Conservation (phyloP, 306 rosid genomes). For the Corylus americana region DNA sequence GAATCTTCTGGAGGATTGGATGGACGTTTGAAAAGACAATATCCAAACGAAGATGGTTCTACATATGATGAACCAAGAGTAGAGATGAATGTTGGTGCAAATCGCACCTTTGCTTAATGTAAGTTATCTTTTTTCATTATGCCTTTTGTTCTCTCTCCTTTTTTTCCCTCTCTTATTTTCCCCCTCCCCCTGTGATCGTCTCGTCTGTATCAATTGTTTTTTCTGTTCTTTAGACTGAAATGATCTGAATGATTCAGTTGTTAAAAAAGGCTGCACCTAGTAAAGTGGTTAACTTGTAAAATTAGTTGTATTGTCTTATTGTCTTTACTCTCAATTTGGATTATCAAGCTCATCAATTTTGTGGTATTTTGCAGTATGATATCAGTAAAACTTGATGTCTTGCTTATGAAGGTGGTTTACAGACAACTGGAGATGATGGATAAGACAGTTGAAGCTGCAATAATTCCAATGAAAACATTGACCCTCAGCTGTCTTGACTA, state of each 20-base stretch:
- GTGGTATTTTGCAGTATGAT: constrained; percentile 24
- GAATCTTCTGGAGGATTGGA: constrained; percentile 40
- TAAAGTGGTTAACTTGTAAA: neutral
- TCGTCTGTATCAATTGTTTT: neutral
- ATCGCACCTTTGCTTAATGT: constrained; percentile 53
- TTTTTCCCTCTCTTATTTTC: neutral
- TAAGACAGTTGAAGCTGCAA: constrained; percentile 26
- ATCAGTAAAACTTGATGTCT: constrained; percentile 31
- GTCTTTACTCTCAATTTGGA: neutral
- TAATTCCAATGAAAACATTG: constrained; percentile 10
- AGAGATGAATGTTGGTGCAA: constrained; percentile 46
- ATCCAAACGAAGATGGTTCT: constrained; percentile 31
- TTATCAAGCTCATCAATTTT: neutral
- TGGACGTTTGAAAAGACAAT: constrained; percentile 39
- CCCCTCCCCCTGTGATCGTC: neutral
- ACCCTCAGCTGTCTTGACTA: constrained; percentile 29
- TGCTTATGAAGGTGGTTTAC: constrained; percentile 18
- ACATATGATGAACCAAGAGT: constrained; percentile 35
- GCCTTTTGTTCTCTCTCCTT: neutral
- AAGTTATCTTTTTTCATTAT: constrained; percentile 45
- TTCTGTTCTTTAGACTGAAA: neutral
- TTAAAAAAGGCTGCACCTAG: neutral
- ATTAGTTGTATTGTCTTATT: neutral
- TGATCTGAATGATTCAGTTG: neutral
- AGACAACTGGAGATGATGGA: constrained; percentile 22